Evolutionary conservation across 306 rosid species (phyloP), one percentile per base, ranked within the genome.

Genomic region (Abrus precatorius): DNA sequence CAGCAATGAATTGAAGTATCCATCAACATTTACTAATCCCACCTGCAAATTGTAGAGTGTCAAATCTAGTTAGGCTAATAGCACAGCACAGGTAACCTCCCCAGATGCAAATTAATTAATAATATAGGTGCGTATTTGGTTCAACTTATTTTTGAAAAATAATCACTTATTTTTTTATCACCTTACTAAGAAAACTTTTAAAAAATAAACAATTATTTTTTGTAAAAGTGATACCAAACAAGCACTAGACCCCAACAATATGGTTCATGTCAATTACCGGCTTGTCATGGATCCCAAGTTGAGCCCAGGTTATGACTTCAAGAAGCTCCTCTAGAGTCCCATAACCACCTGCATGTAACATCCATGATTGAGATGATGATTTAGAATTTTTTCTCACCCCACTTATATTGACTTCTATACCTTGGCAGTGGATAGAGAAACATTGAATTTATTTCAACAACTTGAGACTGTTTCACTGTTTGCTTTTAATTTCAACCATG

Each of bases 261-360:
- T 65, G 73, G 72, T 69, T 67, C 64, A 57, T 33, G 54, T 40
- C 33, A 85, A 56, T 73, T 80, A 95, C 99, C 72, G 99, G 99
- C 80, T 95, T 95, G 75, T 95, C 99, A 61, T 95, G 99, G 82
- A 95, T 95, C 76, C 99, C 99, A 74, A 95, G 98, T 75, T 95
- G 99, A 70, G 99, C 99, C 99, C 99, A 95, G 6, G 99, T 93
- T 85, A 95, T 95, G 69, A 90, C 99, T 84, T 95, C 98, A 84
- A 95, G 99, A 49, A 95, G 91, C 86, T 95, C 98, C 86, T 95
- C 99, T 72, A 95, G 84, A 44, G 99, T 95, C 80, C 99, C 99
- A 89, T 95, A 93, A 40, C 99, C 99, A 45, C 99, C 99, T 95
- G 88, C 72, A 80, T 49, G 27, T 80, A 87, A 55, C 74, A 57